Conservation (phyloP, 352 stramenopile species). For the Phytophthora sp. region DNA sequence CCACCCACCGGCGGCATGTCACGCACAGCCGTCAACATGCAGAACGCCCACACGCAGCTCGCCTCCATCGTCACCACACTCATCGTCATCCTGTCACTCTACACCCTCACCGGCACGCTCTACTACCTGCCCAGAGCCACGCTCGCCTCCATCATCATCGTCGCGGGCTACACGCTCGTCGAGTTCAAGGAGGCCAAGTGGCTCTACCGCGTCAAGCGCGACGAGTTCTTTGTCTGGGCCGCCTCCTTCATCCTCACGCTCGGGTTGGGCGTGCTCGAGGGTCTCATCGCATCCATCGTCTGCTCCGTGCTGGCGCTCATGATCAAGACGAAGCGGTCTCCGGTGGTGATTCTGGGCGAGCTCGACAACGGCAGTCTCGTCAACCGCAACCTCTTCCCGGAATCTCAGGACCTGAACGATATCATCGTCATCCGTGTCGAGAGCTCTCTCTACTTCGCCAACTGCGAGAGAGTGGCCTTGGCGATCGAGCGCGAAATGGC, state of each 20-base stretch:
- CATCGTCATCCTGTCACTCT: slow-evolving; percentile 84
- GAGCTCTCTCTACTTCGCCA: slow-evolving; percentile 65
- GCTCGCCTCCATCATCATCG: slow-evolving; percentile 90
- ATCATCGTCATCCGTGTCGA: slow-evolving; percentile 54
- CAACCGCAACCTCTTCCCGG: slow-evolving; percentile 31
- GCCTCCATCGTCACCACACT: slow-evolving; percentile 81
- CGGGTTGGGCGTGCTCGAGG: slow-evolving; percentile 51
- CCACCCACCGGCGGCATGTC: slow-evolving; percentile 86
- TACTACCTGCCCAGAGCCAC: slow-evolving; percentile 84
- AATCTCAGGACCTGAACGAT: slow-evolving; percentile 30
- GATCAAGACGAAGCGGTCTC: slow-evolving; percentile 54
- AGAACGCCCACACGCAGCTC: slow-evolving; percentile 83
- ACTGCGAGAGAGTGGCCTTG: slow-evolving; percentile 52
- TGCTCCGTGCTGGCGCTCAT: slow-evolving; percentile 62
- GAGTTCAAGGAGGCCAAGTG: slow-evolving; percentile 88
- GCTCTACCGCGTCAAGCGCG: slow-evolving; percentile 67
- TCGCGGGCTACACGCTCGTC: slow-evolving; percentile 86
- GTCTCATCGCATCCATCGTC: slow-evolving; percentile 57
- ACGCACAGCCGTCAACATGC: slow-evolving; percentile 90
- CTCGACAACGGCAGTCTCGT: slow-evolving; percentile 49
- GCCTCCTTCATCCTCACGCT: slow-evolving; percentile 60
- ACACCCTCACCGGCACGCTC: slow-evolving; percentile 85
- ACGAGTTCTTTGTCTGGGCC: slow-evolving; percentile 64
- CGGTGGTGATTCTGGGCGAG: slow-evolving; percentile 44
- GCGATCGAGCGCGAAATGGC: slow-evolving; percentile 49